Base-by-base conservation (phyloP, 345 rosid genomes). In the Orychophragmus violaceus region DNA sequence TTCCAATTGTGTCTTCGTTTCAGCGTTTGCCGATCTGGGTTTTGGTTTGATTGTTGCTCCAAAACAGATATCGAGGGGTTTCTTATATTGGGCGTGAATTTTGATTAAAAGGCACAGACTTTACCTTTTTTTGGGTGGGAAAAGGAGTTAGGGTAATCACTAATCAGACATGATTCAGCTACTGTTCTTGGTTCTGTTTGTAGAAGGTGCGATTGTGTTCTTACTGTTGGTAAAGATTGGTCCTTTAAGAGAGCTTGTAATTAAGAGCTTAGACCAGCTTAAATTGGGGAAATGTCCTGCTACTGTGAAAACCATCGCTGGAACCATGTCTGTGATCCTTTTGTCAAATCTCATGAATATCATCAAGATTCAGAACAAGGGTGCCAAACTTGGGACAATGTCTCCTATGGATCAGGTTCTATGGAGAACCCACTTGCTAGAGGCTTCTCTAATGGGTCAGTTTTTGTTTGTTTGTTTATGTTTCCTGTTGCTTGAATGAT, bases 321-420 rank as follows among this genome's bases (percentile, higher is more conserved):
- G 91, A 49, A 90, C 98, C 12, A 82, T 93, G 93, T 87, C 88
- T 41, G 90, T 87, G 51, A 87, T 93, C 48, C 87, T 93, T 10
- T 44, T 90, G 1, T 87, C 91, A 5, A 87, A 86, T 76, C 79
- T 93, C 16, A 86, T 84, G 91, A 93, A 78, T 79, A 87, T 90
- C 54, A 59, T 87, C 14, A 93, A 90, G 93, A 93, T 93, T 86
- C 96, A 93, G 82, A 90, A 90, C 67, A 93, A 93, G 57, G 98
- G 98, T 27, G 84, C 96, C 2, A 93, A 93, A 83, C 89, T 93
- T 64, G 98, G 97, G 3, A 93, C 97, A 35, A 83, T 90, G 98
- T 93, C 98, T n/a, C 98, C 98, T 21, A 90, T 87, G 98, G 97
- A 93, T 83, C 98, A 93, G 74, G 98, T 93, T 64, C 85, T 90